phyloP scores from a whole-genome alignment of 306 rosid species.

The Malus fusca region DNA sequence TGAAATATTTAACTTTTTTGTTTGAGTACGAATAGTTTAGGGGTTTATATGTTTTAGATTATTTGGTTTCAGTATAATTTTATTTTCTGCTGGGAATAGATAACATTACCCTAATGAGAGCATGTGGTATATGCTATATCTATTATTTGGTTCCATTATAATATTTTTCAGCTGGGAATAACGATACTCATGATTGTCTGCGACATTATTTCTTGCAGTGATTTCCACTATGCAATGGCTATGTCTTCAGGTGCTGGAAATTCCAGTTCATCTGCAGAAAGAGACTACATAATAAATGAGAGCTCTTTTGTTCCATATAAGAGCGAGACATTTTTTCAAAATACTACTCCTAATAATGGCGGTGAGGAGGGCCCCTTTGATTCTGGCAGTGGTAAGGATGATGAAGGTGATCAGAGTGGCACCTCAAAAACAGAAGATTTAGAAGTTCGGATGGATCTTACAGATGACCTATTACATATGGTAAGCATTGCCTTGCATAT shows the following conservation, averaged over 20 bases:
- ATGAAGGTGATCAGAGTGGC: slow-evolving; percentile 38
- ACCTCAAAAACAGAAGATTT: slow-evolving; percentile 45
- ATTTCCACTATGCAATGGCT: slow-evolving; percentile 35
- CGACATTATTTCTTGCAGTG: slow-evolving; percentile 40
- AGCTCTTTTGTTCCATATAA: slow-evolving; percentile 29
- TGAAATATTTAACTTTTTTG: background rate
- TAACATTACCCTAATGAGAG: background rate
- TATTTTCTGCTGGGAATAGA: background rate
- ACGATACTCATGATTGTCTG: slow-evolving; percentile 1
- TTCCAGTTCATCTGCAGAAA: slow-evolving; percentile 37
- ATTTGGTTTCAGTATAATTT: background rate
- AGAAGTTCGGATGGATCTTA: slow-evolving; percentile 89
- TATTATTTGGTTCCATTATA: background rate
- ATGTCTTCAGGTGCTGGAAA: slow-evolving; percentile 45
- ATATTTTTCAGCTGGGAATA: background rate
- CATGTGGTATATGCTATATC: background rate
- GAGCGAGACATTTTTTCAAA: slow-evolving; percentile 34
- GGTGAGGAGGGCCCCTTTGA: slow-evolving; percentile 34
- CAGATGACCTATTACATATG: slow-evolving; percentile 95
- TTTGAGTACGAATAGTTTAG: background rate
- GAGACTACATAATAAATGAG: slow-evolving; percentile 30
- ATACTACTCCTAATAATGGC: slow-evolving; percentile 29
- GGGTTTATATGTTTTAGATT: background rate
- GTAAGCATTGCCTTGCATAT: slow-evolving; percentile 23
- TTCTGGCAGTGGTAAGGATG: slow-evolving; percentile 35